Percentiles rank a stretch among this genome's conserved stretches.
phyloP scores from a whole-genome alignment of 148 eudicot genomes.

The Amaranthus palmeri region DNA sequence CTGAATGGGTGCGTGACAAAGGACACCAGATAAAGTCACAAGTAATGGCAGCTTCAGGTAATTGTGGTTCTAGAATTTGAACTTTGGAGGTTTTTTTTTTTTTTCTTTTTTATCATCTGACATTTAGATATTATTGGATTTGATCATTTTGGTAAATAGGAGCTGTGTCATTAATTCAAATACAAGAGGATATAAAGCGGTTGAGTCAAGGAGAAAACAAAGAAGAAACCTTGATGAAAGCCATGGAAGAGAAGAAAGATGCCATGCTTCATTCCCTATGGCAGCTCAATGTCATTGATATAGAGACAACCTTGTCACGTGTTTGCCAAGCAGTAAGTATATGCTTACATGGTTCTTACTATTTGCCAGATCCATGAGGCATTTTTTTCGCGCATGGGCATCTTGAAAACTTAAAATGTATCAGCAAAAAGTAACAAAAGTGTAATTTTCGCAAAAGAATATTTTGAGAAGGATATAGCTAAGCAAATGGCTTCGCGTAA shows the following conservation, averaged over 20 bases:
- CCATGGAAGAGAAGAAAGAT: slow-evolving; percentile 82
- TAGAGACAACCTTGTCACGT: slow-evolving; percentile 73
- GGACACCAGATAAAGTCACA: slow-evolving; percentile 85
- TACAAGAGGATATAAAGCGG: slow-evolving; percentile 70
- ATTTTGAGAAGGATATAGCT: not conserved
- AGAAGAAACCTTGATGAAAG: slow-evolving; percentile 58
- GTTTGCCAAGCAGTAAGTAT: slow-evolving; percentile 83
- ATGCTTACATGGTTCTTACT: slow-evolving; percentile 9
- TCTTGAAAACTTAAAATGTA: not conserved
- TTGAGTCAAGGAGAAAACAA: slow-evolving; percentile 58
- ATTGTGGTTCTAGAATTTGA: not conserved
- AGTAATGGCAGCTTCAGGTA: slow-evolving; percentile 88
- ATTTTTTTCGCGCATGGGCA: not conserved
- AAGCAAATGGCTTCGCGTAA: not conserved
- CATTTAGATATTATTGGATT: not conserved
- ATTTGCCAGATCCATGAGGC: not conserved
- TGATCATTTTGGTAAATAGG: slow-evolving; percentile 33
- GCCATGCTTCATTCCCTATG: slow-evolving; percentile 79
- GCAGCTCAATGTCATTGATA: slow-evolving; percentile 91
- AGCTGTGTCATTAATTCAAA: slow-evolving; percentile 66
- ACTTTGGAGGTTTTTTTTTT: not conserved
- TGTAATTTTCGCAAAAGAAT: not conserved
- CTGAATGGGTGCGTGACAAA: slow-evolving; percentile 96
- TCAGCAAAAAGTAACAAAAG: not conserved
- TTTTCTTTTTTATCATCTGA: not conserved